Base-by-base conservation (phyloP, 352 stramenopile genomes). In the Sclerospora graminicola region DNA sequence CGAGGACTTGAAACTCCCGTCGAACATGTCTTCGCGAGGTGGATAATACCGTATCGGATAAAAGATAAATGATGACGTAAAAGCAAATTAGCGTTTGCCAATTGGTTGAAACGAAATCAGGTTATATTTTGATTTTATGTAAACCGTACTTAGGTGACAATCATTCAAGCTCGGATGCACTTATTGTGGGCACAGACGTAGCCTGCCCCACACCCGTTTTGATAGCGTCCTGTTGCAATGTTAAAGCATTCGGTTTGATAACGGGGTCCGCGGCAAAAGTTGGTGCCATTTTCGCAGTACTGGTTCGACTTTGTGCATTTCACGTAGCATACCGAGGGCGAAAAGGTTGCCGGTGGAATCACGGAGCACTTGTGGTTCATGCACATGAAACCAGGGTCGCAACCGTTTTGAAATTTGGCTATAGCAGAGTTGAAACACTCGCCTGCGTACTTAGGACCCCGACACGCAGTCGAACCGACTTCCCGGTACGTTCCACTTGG, bases 1-100 rank as follows among this genome's bases (percentile, higher is more conserved):
- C 23, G 68, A 41, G n/a, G 61, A 42, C 52, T 82, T 82, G 57
- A 87, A 84, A 47, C 60, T 78, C 16, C 75, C 75, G 44, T 87
- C 75, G 32, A 87, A 87, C 75, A 87, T 87, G 32, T 10, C 8
- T 36, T 19, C 21, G 21, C 21, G n/a, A n/a, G n/a, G n/a, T n/a
- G n/a, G n/a, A n/a, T n/a, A n/a, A n/a, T n/a, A n/a, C n/a, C n/a
- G n/a, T n/a, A n/a, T n/a, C n/a, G n/a, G n/a, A n/a, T n/a, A n/a
- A n/a, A n/a, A n/a, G n/a, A n/a, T n/a, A n/a, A n/a, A n/a, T n/a
- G n/a, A n/a, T n/a, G n/a, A n/a, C n/a, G n/a, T n/a, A n/a, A n/a
- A n/a, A n/a, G n/a, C n/a, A n/a, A n/a, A n/a, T n/a, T n/a, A 26
- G 6, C 21, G 21, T 26, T 26, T 26, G 3, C 21, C 4, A 6